A percentile compares a stretch with the other conserved stretches of the same genome.
Evolutionary conservation across 805 yeast species (phyloP).

Genomic region (Barnettozyma californica): DNA sequence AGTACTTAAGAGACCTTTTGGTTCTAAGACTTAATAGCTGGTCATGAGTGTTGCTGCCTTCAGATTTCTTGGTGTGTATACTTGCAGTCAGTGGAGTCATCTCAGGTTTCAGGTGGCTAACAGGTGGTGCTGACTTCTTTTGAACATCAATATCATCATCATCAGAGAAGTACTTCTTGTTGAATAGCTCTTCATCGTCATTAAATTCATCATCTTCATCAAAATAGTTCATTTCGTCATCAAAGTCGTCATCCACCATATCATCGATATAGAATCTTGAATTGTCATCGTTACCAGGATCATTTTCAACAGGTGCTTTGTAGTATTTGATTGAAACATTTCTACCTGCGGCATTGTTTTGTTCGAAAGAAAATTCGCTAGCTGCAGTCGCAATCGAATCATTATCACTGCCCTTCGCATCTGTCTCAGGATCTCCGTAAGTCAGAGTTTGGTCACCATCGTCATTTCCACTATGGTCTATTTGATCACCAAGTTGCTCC

Average conservation of each 20-base stretch:
- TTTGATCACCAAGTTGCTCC: not conserved
- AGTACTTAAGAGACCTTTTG: constrained; percentile 29
- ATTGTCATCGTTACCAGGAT: constrained; percentile 15
- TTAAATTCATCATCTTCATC: constrained; percentile 31
- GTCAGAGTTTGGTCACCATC: not conserved
- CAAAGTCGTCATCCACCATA: constrained; percentile 36
- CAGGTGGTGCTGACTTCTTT: not conserved
- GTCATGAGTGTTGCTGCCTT: not conserved
- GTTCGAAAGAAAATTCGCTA: constrained; percentile 46
- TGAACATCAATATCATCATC: constrained; percentile 14
- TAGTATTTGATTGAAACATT: constrained; percentile 51
- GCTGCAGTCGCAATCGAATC: constrained; percentile 5
- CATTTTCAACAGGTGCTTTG: constrained; percentile 27
- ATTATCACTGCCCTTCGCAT: not conserved
- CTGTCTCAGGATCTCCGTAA: not conserved
- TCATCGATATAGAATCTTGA: constrained; percentile 35
- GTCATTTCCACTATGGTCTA: not conserved
- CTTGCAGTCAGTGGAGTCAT: not conserved
- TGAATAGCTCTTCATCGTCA: constrained; percentile 30
- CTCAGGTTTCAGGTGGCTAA: not conserved
- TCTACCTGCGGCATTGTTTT: constrained; percentile 40
- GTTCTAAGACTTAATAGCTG: not conserved
- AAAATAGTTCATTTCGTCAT: constrained; percentile 36
- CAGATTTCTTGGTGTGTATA: not conserved
- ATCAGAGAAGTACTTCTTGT: constrained; percentile 23